Base-by-base conservation (phyloP, 2,329 filamentous ascomycete genomes). In the Colletotrichum endophyticum region DNA sequence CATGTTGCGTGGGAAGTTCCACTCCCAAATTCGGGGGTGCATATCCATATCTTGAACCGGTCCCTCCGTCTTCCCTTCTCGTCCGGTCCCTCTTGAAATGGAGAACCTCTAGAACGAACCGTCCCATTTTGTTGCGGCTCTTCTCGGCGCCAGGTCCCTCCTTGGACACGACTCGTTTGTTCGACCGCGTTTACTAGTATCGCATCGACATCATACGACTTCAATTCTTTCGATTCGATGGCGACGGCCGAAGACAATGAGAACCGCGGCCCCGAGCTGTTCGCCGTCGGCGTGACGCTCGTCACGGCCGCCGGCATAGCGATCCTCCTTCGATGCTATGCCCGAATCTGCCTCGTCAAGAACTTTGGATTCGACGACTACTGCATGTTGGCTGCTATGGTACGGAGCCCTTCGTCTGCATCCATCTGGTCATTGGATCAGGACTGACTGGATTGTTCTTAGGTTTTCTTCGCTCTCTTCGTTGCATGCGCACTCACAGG, bases 341-440 rank as follows among this genome's bases (percentile, higher is more conserved):
- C 84, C 27, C 83, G 85, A 28, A 63, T 82, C 8, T 78, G 78
- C 11, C 75, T 87, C 8, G 82, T 87, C 56, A 85, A 82, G 77
- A 83, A 82, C 34, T 87, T 87, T 79, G 86, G 85, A 4, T 67
- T 82, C 13, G 85, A 87, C 73, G 85, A 87, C 76, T 85, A 81
- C 80, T 80, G 82, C 67, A 87, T 87, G 85, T 53, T 82, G 2
- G 76, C 75, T 28, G 86, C 86, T 19, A 79, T 83, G 68, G 84
- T 85, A 80, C 64, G 79, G 49, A 19, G 28, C 28, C 16, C 25
- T 9, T n/a, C 30, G 3, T 27, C 19, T 19, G 32, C 27, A 19
- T 32, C 30, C 5, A 13, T 8, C 67, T 12, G 66, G 66, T 27
- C 77, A 70, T 73, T 30, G 66, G 68, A 22, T 6, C 71, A 6